These are phyloP conservation scores for Ustilago sp. DNA, from an alignment of 1,284 basidiomycete genomes.

Conservation along the genomic window DNA sequence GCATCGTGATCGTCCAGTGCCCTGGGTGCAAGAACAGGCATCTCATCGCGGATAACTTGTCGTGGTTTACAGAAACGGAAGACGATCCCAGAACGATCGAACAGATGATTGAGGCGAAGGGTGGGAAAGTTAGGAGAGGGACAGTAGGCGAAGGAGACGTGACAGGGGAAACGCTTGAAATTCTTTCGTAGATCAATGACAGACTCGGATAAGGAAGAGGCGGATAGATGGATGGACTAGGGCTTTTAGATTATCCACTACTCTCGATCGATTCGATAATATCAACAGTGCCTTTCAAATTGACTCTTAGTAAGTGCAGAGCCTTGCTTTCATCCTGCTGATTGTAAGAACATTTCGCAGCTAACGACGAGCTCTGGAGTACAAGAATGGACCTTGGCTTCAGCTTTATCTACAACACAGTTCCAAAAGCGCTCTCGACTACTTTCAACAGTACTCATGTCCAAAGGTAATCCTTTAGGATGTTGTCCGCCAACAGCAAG, in stretches of 20 bases:
- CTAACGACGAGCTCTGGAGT: background rate
- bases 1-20: slow-evolving; percentile 92
- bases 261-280: background rate
- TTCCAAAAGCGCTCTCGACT: background rate
- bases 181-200: slow-evolving; percentile 28
- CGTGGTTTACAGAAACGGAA: slow-evolving; percentile 64
- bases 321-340: background rate
- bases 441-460: background rate
- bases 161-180: slow-evolving; percentile 66
- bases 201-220: background rate
- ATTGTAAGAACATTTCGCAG: background rate
- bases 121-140: slow-evolving; percentile 59
- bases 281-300: background rate
- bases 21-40: slow-evolving; percentile 85
- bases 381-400: background rate
- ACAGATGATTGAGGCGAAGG: slow-evolving; percentile 65
- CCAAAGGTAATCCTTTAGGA: background rate
- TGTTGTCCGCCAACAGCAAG: background rate
- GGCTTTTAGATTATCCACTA: background rate
- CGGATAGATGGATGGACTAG: background rate
- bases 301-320: too few relatives aligned
- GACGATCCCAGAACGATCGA: slow-evolving; percentile 65
- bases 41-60: slow-evolving; percentile 68
- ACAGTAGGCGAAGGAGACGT: slow-evolving; percentile 50
- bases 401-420: background rate